Conservation (phyloP, 352 stramenopile species). For the Halophytophthora polymorphica region DNA sequence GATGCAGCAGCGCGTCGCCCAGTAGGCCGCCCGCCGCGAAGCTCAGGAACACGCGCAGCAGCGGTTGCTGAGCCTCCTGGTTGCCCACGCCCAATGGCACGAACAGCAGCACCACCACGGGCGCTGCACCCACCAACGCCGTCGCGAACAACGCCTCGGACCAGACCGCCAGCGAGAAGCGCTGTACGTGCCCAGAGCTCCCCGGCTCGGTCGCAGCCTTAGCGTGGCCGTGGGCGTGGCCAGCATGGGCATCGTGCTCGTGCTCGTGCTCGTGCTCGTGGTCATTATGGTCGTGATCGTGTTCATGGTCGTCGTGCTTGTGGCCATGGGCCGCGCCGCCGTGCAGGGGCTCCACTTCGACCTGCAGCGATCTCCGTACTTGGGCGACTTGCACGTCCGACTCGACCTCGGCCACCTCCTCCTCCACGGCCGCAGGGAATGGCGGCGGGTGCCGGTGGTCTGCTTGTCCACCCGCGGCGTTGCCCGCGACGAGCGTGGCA, state of each 20-base stretch:
- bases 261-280: slow-evolving; percentile 11
- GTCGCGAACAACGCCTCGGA: slow-evolving; percentile 66
- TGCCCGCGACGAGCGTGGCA: too few relatives aligned
- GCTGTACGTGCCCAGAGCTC: slow-evolving; percentile 2
- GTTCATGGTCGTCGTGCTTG: neutral
- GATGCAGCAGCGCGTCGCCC: slow-evolving; percentile 88
- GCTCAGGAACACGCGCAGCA: slow-evolving; percentile 82
- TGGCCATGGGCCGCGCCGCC: neutral
- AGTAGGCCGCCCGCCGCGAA: slow-evolving; percentile 88
- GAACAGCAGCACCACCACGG: slow-evolving; percentile 66
- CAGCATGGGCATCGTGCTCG: slow-evolving; percentile 16
- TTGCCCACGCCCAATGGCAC: slow-evolving; percentile 60
- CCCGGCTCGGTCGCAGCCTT: neutral
- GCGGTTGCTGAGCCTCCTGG: slow-evolving; percentile 57
- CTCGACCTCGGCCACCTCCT: too few relatives aligned
- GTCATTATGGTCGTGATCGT: slow-evolving; percentile 13
- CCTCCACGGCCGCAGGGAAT: too few relatives aligned
- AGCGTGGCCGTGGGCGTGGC: slow-evolving; percentile 16
- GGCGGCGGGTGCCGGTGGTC: too few relatives aligned
- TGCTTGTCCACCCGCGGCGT: too few relatives aligned
- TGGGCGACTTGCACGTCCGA: too few relatives aligned
- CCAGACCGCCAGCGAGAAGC: slow-evolving; percentile 57
- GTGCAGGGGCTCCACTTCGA: too few relatives aligned
- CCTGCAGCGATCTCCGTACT: too few relatives aligned
- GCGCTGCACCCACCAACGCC: slow-evolving; percentile 64